Evolutionary conservation across 306 rosid species (phyloP).

Genomic region (Purshia tridentata): DNA sequence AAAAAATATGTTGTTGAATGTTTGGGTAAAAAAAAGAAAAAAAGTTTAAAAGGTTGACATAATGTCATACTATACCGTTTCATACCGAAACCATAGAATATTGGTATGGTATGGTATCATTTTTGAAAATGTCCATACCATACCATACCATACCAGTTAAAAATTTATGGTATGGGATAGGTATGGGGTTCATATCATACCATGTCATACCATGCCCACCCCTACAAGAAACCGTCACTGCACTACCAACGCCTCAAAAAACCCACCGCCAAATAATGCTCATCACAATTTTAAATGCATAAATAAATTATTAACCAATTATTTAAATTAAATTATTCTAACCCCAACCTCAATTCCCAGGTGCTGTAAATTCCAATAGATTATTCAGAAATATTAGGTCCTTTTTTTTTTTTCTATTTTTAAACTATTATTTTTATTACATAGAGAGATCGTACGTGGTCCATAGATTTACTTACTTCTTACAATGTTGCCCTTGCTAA

Average conservation of each 20-base stretch:
- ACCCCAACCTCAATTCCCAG: neutral
- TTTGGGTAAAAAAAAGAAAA: too few relatives aligned
- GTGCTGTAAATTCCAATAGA: neutral
- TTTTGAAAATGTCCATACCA: too few relatives aligned
- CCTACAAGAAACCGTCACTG: constrained; percentile 17
- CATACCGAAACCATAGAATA: too few relatives aligned
- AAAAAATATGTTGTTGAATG: too few relatives aligned
- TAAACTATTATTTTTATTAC: constrained; percentile 17
- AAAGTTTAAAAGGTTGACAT: too few relatives aligned
- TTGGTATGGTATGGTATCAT: too few relatives aligned
- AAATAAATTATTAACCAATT: neutral
- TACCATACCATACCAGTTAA: too few relatives aligned
- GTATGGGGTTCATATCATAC: too few relatives aligned
- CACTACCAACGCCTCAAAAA: constrained; percentile 6
- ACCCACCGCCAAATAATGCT: neutral
- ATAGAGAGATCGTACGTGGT: constrained; percentile 11
- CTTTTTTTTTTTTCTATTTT: neutral
- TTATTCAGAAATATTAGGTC: neutral
- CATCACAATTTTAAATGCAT: neutral
- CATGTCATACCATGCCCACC: too few relatives aligned
- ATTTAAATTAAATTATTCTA: too few relatives aligned
- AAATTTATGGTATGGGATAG: too few relatives aligned
- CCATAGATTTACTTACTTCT: constrained; percentile 16
- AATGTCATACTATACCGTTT: too few relatives aligned
- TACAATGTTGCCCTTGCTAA: constrained; percentile 8